These are phyloP conservation scores for Berkeleyomyces basicola DNA, from an alignment of 2,329 filamentous ascomycete genomes.

Conservation along the genomic window DNA sequence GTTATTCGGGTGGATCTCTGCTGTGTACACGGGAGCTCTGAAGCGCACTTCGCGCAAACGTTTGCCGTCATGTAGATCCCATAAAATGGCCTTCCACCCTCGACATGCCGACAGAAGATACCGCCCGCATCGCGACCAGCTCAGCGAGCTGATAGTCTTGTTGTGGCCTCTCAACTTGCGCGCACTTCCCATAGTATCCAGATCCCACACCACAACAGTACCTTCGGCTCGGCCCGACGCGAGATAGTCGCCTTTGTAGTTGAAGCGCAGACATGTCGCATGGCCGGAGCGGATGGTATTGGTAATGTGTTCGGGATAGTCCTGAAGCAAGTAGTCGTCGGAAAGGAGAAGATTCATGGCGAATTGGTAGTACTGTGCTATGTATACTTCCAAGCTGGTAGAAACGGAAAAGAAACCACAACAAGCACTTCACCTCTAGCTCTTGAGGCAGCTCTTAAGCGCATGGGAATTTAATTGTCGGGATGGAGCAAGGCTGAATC, in stretches of 20 bases:
- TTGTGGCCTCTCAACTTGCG: conserved; percentile 88
- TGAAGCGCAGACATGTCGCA: conserved; percentile 64
- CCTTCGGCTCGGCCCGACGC: conserved; percentile 90
- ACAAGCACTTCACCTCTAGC: not conserved
- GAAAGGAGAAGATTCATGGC: conserved; percentile 43
- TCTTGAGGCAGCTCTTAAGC: not conserved
- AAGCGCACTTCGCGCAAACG: conserved; percentile 76
- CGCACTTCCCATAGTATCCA: conserved; percentile 93
- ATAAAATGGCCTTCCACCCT: conserved; percentile 91
- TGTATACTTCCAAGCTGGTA: not conserved
- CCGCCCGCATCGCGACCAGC: conserved; percentile 83
- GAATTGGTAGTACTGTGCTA: not conserved
- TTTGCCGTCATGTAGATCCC: conserved; percentile 62
- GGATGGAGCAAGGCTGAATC: conserved; percentile 12
- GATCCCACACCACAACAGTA: conserved; percentile 87
- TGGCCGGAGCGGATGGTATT: conserved; percentile 64
- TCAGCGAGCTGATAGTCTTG: conserved; percentile 81
- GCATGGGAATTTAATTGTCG: not conserved
- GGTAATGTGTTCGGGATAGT: conserved; percentile 81
- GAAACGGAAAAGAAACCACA: not conserved
- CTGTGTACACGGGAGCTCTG: conserved; percentile 85
- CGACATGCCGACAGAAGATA: conserved; percentile 87
- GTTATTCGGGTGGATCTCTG: conserved; percentile 82
- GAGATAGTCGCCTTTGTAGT: conserved; percentile 82
- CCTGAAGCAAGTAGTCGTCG: conserved; percentile 49